Evolutionary conservation across 305 asterid species (phyloP), one percentile per base, ranked within the genome.

Genomic region (Fraxinus velutina): DNA sequence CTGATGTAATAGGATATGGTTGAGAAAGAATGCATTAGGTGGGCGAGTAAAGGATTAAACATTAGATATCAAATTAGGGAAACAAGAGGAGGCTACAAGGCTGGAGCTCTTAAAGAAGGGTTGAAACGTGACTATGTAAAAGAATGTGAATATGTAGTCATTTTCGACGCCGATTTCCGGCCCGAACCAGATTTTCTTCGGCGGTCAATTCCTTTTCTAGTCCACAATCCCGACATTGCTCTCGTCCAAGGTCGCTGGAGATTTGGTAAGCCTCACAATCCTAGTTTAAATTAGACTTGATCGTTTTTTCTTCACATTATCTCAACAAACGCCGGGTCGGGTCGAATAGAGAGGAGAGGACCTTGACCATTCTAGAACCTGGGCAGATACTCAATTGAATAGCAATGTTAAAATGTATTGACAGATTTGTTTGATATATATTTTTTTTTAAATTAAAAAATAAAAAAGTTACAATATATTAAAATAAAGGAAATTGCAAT

Each of bases 61-160:
- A 90, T 91, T 71, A 80, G 81, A 19, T 93, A 93, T 81, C 94
- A 93, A 86, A 89, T 91, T 57, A 86, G 97, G 76, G 92, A 92
- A 78, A 78, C 85, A 24, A 85, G 97, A 44, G 94, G 94, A 5
- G 97, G 97, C 13, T 93, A 91, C 92, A 93, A 93, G 77, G 97
- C 97, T 1, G 97, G 97, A 22, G 97, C 97, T 3, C 96, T 93
- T 19, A 93, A 93, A 75, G 97, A 93, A 85, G 97, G 97, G 0
- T 68, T 93, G 47, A 91, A 79, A 72, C 94, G 73, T 76, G 93
- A 89, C 76, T 93, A 92, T 34, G 94, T 90, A 9, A 89, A 90
- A 44, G 86, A 86, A 3, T 93, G 97, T 79, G 97, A 93, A 50
- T 90, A 88, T 17, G 97, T 93, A 2, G 96, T 88, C 77, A 93